Evolutionary conservation across 805 yeast genomes (phyloP).

Genomic region (Starmerella bacillaris): DNA sequence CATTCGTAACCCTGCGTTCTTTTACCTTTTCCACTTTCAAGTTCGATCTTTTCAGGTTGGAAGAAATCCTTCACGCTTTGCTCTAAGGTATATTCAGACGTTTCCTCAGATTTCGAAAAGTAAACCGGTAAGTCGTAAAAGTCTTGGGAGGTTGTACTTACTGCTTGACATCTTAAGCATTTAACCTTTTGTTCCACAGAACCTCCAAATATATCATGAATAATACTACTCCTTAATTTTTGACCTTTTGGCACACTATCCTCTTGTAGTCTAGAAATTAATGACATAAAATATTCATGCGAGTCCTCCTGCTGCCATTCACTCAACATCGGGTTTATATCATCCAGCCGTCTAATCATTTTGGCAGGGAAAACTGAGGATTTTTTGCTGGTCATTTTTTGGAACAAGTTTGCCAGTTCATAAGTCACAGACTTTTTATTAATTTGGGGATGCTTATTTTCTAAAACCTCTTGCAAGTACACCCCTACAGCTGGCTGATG

Average conservation of each 20-base stretch:
- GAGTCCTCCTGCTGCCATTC: slow-evolving; percentile 97
- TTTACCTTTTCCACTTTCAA: slow-evolving; percentile 26
- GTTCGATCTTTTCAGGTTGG: slow-evolving; percentile 51
- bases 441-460: slow-evolving; percentile 29
- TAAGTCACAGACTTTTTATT: slow-evolving; percentile 17
- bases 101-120: slow-evolving; percentile 25
- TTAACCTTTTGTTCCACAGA: slow-evolving; percentile 65
- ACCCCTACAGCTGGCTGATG: slow-evolving; percentile 85
- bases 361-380: slow-evolving; percentile 56
- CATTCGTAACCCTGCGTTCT: slow-evolving; percentile 45
- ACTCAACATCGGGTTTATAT: slow-evolving; percentile 88
- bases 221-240: slow-evolving; percentile 59
- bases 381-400: slow-evolving; percentile 19
- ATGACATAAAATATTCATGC: slow-evolving; percentile 90
- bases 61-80: slow-evolving; percentile 67
- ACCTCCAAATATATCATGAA: slow-evolving; percentile 92
- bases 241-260: slow-evolving; percentile 83
- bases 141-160: slow-evolving; percentile 78
- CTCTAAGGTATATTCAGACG: slow-evolving; percentile 41
- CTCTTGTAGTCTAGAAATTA: slow-evolving; percentile 73
- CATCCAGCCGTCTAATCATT: slow-evolving; percentile 51
- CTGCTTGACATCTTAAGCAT: slow-evolving; percentile 65
- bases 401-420: slow-evolving; percentile 20
- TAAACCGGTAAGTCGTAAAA: slow-evolving; percentile 83
- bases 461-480: slow-evolving; percentile 49